Percentiles rank a stretch among this genome's conserved stretches.
phyloP scores from a whole-genome alignment of 1,284 basidiomycete genomes.

The Hypsizygus ulmarius region DNA sequence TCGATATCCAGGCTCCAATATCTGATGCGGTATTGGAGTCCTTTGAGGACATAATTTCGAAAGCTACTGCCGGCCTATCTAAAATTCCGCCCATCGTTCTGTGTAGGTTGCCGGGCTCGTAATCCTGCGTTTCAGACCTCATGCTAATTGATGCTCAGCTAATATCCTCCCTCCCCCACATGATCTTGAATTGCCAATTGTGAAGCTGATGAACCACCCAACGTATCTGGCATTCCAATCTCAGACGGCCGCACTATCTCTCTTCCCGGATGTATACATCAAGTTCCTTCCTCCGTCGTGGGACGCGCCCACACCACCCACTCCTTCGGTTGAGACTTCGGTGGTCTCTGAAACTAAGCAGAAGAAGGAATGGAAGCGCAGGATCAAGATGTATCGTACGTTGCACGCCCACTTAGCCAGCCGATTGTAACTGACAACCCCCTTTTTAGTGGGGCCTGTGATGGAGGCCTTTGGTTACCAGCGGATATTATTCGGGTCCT shows the following conservation, averaged over 20 bases:
- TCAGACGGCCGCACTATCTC: constrained; percentile 72
- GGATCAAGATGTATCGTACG: constrained; percentile 88
- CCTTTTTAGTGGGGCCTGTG: constrained; percentile 64
- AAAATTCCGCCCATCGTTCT: constrained; percentile 65
- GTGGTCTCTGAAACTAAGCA: constrained; percentile 48
- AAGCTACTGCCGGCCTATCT: constrained; percentile 46
- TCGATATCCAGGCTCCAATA: constrained; percentile 59
- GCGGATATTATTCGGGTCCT: constrained; percentile 60
- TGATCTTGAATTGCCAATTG: constrained; percentile 65
- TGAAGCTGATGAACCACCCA: constrained; percentile 74
- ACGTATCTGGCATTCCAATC: constrained; percentile 73
- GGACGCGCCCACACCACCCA: constrained; percentile 61
- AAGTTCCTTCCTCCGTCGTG: constrained; percentile 81
- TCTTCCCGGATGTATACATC: constrained; percentile 70
- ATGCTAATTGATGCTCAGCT: constrained; percentile 43
- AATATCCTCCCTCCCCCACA: constrained; percentile 86
- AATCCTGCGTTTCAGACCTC: constrained; percentile 7
- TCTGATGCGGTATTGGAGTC: constrained; percentile 64
- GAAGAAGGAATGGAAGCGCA: constrained; percentile 73
- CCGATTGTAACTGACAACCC: constrained; percentile 18
- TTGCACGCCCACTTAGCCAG: constrained; percentile 23
- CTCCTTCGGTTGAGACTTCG: constrained; percentile 38
- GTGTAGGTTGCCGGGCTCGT: constrained; percentile 49
- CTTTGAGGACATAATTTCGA: constrained; percentile 72
- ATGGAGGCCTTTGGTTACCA: constrained; percentile 65